Evolutionary conservation across 176 grass and related monocot genomes (phyloP).

Genomic region (Pontederia paniculata): DNA sequence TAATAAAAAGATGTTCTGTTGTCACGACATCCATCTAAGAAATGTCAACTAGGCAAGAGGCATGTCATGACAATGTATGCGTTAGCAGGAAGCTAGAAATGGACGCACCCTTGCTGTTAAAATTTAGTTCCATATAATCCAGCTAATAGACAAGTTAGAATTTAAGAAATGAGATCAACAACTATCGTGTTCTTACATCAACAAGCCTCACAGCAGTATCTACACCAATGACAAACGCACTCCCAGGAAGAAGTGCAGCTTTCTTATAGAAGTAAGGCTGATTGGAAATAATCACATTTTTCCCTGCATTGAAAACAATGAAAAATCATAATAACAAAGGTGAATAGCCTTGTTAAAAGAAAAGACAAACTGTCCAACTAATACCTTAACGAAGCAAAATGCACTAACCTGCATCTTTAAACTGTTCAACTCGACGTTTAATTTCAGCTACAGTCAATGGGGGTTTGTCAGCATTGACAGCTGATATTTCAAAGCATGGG

Average conservation of each 20-base stretch:
- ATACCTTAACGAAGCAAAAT: too few relatives aligned
- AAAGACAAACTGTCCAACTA: too few relatives aligned
- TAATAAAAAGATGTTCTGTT: too few relatives aligned
- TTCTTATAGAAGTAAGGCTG: constrained; percentile 97
- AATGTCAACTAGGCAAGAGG: background rate
- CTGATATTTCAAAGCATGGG: constrained; percentile 95
- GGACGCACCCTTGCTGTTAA: background rate
- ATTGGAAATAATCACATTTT: constrained; percentile 86
- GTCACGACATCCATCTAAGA: too few relatives aligned
- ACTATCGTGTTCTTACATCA: constrained; percentile 49
- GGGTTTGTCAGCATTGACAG: constrained; percentile 83
- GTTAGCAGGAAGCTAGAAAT: background rate
- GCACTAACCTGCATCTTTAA: constrained; percentile 60
- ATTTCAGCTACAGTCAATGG: constrained; percentile 71
- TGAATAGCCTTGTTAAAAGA: too few relatives aligned
- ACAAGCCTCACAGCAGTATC: constrained; percentile 88
- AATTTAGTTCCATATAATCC: background rate
- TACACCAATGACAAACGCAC: constrained; percentile 81
- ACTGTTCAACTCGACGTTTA: constrained; percentile 70
- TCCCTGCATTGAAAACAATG: constrained; percentile 31
- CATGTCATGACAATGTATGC: background rate
- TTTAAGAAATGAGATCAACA: constrained; percentile 1
- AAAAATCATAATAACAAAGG: background rate
- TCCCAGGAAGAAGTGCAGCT: constrained; percentile 78
- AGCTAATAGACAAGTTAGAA: background rate